phyloP scores from a whole-genome alignment of 176 grass and related monocot genomes.

The Eleusine coracana region DNA sequence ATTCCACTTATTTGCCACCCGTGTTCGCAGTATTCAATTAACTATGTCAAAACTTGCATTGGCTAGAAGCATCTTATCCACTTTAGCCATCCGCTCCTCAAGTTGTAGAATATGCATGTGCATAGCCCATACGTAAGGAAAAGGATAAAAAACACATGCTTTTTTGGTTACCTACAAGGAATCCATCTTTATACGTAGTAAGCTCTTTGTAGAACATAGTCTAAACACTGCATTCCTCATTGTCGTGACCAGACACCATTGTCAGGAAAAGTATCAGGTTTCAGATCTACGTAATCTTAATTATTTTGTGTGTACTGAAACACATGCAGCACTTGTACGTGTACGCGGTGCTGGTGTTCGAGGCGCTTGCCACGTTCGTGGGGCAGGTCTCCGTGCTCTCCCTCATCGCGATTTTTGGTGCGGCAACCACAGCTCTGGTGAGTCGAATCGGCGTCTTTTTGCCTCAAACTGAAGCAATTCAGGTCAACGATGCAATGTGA shows the following conservation, averaged over 20 bases:
- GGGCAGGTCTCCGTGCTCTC: slow-evolving; percentile 93
- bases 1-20: neutral
- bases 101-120: neutral
- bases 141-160: slow-evolving; percentile 28
- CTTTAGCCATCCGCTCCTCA: neutral
- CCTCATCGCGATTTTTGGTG: slow-evolving; percentile 85
- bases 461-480: no score
- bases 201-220: neutral
- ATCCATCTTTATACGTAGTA: slow-evolving; percentile 2
- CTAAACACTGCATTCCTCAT: neutral
- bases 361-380: slow-evolving; percentile 95
- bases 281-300: no score
- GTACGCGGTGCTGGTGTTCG: slow-evolving; percentile 82
- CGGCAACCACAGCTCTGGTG: slow-evolving; percentile 83
- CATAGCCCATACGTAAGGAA: slow-evolving; percentile 18
- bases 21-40: neutral
- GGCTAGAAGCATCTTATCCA: neutral
- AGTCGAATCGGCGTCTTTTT: neutral
- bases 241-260: no score
- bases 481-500: neutral
- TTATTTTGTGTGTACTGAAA: neutral
- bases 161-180: neutral
- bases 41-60: no score
- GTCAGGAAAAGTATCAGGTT: slow-evolving; percentile 13
- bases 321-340: slow-evolving; percentile 79